phyloP scores from a whole-genome alignment of 2,329 filamentous ascomycete genomes.

The Botrytis medusae region DNA sequence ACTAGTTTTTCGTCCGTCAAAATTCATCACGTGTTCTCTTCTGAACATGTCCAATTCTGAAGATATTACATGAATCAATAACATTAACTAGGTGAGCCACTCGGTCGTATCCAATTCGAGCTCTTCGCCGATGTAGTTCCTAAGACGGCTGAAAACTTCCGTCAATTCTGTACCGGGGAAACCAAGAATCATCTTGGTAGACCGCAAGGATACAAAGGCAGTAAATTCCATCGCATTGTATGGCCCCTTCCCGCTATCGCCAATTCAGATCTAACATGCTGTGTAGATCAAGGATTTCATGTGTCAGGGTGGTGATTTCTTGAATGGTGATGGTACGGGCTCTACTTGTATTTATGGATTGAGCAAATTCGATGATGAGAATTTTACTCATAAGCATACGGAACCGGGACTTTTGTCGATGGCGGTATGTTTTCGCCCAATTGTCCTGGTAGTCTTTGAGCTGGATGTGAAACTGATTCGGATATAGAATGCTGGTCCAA shows the following conservation, averaged over 20 bases:
- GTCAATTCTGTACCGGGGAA: conserved; percentile 95
- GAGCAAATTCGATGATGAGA: conserved; percentile 85
- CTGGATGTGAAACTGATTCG: conserved; percentile 11
- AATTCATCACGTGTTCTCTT: conserved; percentile 34
- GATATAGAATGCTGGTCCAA: conserved; percentile 77
- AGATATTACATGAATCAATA: not conserved
- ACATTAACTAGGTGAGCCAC: conserved; percentile 65
- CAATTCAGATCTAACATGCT: not conserved
- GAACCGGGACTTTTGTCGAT: conserved; percentile 81
- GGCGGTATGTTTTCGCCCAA: conserved; percentile 63
- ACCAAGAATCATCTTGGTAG: conserved; percentile 73
- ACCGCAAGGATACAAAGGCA: conserved; percentile 91
- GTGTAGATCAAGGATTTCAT: conserved; percentile 84
- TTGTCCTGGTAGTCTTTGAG: not conserved
- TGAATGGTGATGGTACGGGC: conserved; percentile 90
- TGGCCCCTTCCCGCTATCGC: conserved; percentile 38
- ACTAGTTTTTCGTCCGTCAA: not conserved
- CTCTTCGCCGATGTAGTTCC: conserved; percentile 83
- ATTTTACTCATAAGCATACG: conserved; percentile 79
- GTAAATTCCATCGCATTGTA: conserved; percentile 92
- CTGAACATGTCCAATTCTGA: not conserved
- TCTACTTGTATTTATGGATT: conserved; percentile 85
- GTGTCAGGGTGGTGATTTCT: conserved; percentile 95
- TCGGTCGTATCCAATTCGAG: conserved; percentile 87
- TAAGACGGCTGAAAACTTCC: conserved; percentile 93